A percentile compares a stretch with the other conserved stretches of the same genome.
These are phyloP conservation scores for Solanum bulbocastanum DNA, from an alignment of 257 asterid species.

Conservation along the genomic window DNA sequence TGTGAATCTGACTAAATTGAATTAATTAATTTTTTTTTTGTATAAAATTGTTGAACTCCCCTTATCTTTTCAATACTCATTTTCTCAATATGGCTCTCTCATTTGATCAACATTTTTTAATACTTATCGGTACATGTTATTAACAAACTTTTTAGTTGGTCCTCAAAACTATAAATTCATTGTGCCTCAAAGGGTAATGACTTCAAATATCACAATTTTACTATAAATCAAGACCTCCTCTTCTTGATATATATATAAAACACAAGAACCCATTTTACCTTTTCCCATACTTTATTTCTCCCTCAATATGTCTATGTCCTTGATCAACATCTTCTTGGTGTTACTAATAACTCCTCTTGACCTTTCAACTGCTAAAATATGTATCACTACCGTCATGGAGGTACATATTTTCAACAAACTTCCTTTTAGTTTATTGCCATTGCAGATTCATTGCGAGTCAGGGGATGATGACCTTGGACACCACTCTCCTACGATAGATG, in stretches of 20 bases:
- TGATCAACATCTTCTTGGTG: background rate
- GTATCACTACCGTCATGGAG: background rate
- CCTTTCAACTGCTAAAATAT: background rate
- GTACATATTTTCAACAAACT: background rate
- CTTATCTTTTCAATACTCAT: background rate
- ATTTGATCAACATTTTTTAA: background rate
- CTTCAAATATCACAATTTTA: background rate
- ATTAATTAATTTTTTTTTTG: background rate
- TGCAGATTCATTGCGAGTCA: background rate
- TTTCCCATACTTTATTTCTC: too few relatives aligned
- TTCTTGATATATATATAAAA: too few relatives aligned
- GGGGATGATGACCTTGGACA: background rate
- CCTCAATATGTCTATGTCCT: background rate
- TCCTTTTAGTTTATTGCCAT: background rate
- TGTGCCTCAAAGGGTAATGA: background rate
- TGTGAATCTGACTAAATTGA: background rate
- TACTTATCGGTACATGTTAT: background rate
- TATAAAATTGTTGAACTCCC: background rate
- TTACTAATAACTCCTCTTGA: background rate
- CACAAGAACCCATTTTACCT: background rate
- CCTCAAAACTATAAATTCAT: background rate
- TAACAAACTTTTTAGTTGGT: background rate
- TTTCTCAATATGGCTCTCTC: background rate
- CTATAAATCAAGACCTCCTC: background rate
- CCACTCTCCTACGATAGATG: background rate